Evolutionary conservation across 345 rosid genomes (phyloP).

Genomic region (Draba incana): DNA sequence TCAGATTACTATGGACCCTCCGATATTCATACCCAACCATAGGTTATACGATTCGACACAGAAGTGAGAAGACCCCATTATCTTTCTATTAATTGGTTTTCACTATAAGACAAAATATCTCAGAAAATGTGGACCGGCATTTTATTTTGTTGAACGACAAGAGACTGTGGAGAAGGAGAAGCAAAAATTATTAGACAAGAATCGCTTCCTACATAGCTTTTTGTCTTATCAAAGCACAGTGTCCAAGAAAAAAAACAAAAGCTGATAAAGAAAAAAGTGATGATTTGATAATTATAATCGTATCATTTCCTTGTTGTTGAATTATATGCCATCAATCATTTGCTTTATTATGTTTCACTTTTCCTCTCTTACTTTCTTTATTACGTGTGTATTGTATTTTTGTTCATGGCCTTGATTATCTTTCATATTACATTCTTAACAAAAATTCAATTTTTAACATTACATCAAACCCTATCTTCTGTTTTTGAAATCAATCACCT

Average conservation of each 20-base stretch:
- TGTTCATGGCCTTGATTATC: constrained; percentile 9
- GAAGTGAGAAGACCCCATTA: constrained; percentile 28
- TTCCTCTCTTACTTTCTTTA: constrained; percentile 30
- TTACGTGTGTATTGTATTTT: constrained; percentile 20
- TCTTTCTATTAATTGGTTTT: constrained; percentile 12
- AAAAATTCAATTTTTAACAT: too few species aligned
- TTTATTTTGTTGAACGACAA: constrained; percentile 36
- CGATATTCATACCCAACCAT: constrained; percentile 20
- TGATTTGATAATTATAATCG: constrained; percentile 44
- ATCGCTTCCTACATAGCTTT: constrained; percentile 32
- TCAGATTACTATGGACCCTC: constrained; percentile 38
- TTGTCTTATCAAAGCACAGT: constrained; percentile 40
- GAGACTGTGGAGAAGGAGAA: constrained; percentile 22
- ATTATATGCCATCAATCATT: constrained; percentile 44
- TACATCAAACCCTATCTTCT: too few species aligned
- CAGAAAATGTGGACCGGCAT: constrained; percentile 21
- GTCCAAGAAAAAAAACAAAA: constrained; percentile 29
- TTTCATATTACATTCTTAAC: too few species aligned
- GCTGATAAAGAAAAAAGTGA: constrained; percentile 29
- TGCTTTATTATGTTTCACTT: constrained; percentile 38
- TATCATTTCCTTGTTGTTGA: constrained; percentile 44
- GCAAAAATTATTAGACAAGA: constrained; percentile 29
- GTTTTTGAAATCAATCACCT: too few species aligned
- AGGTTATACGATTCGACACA: constrained; percentile 22
- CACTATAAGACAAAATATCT: constrained; percentile 15